Evolutionary conservation across 352 stramenopile species (phyloP).

Genomic region (Pythium aquatile): DNA sequence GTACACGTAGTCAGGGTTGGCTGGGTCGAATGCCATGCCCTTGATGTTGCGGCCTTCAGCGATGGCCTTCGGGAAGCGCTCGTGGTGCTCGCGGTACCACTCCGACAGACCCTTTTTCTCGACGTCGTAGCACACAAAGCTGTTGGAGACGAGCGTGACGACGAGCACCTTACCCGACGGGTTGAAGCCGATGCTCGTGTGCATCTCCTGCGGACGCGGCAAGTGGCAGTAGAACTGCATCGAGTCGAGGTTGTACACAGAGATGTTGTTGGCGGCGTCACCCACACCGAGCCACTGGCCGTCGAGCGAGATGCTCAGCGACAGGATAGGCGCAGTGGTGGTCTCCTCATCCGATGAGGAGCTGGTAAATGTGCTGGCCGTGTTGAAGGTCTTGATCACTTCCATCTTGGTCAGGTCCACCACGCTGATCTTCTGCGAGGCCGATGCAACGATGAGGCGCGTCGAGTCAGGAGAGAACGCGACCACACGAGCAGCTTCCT

Average conservation of each 20-base stretch:
- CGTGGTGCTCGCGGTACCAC: slow-evolving; percentile 68
- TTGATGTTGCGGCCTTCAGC: slow-evolving; percentile 76
- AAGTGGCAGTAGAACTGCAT: slow-evolving; percentile 81
- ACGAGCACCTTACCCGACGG: slow-evolving; percentile 73
- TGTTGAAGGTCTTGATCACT: slow-evolving; percentile 72
- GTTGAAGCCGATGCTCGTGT: slow-evolving; percentile 79
- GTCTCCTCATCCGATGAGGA: slow-evolving; percentile 20
- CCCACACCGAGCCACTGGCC: slow-evolving; percentile 78
- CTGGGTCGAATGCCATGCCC: slow-evolving; percentile 77
- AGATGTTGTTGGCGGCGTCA: slow-evolving; percentile 65
- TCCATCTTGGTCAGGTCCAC: slow-evolving; percentile 73
- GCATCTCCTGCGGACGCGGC: slow-evolving; percentile 63
- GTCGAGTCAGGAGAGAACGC: slow-evolving; percentile 81
- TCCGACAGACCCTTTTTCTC: slow-evolving; percentile 75
- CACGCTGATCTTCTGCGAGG: slow-evolving; percentile 66
- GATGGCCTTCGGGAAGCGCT: slow-evolving; percentile 72
- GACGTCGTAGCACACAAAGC: slow-evolving; percentile 83
- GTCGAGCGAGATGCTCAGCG: slow-evolving; percentile 73
- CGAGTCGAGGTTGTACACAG: slow-evolving; percentile 85
- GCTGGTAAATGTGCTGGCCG: slow-evolving; percentile 19
- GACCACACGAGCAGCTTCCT: slow-evolving; percentile 57
- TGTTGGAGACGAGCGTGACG: slow-evolving; percentile 81
- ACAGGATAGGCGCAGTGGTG: slow-evolving; percentile 46
- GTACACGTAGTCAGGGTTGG: slow-evolving; percentile 70
- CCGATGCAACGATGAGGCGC: slow-evolving; percentile 63